Percentiles rank a stretch among this genome's conserved stretches.
Evolutionary conservation across 148 eudicot species (phyloP).

Genomic region (Arbutus unedo): DNA sequence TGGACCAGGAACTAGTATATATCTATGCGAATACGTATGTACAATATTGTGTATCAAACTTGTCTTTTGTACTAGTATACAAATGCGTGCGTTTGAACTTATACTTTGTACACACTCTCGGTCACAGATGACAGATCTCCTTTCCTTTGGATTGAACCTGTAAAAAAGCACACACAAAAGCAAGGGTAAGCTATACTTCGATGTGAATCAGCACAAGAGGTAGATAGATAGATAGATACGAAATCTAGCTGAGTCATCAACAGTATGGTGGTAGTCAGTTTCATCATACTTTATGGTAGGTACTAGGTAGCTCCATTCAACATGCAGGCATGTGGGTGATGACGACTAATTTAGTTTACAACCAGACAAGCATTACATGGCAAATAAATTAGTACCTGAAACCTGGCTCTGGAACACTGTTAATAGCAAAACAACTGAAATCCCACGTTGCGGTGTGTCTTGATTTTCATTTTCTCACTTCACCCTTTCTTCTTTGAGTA

Average conservation of each 20-base stretch:
- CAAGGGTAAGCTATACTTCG: background rate
- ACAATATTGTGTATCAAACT: too few species aligned
- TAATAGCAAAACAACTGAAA: background rate
- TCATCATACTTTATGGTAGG: background rate
- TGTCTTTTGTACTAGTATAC: too few species aligned
- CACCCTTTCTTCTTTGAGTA: conserved; percentile 55
- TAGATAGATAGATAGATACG: background rate
- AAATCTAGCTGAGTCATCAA: background rate
- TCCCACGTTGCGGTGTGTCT: background rate
- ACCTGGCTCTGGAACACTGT: conserved; percentile 28
- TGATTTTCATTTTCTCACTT: conserved; percentile 12
- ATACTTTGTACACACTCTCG: conserved; percentile 7
- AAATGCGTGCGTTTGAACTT: background rate
- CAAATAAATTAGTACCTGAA: conserved; percentile 34
- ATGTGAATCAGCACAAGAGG: background rate
- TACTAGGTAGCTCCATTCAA: background rate
- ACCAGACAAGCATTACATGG: background rate
- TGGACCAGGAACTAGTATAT: too few species aligned
- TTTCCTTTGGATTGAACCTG: conserved; percentile 22
- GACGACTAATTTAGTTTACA: background rate
- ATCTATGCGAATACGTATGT: too few species aligned
- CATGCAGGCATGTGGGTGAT: conserved; percentile 11
- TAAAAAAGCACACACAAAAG: background rate
- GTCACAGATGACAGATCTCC: conserved; percentile 20
- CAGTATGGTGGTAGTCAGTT: background rate